These are phyloP conservation scores for Setaria viridis DNA, from an alignment of 202 grass and related monocot genomes.

Conservation along the genomic window DNA sequence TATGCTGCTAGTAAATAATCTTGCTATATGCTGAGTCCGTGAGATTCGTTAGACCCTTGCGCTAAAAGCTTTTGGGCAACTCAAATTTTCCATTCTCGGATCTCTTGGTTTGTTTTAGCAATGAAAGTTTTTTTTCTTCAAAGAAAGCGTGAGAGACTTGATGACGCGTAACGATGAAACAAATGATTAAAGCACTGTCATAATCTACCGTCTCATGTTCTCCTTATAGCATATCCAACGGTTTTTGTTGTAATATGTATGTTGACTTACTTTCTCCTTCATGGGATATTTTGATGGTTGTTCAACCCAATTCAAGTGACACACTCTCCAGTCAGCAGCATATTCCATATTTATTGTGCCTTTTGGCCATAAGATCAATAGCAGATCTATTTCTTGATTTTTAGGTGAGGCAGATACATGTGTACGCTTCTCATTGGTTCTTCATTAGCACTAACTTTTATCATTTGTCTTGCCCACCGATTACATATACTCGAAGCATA, in stretches of 20 bases:
- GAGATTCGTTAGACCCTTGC: background rate
- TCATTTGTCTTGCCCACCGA: background rate
- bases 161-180: background rate
- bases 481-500: background rate
- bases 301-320: background rate
- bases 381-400: background rate
- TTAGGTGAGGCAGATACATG: background rate
- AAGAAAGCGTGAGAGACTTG: background rate
- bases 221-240: background rate
- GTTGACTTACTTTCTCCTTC: background rate
- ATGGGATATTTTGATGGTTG: background rate
- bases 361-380: background rate
- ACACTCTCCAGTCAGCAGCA: background rate
- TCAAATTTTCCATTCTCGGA: background rate
- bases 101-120: background rate
- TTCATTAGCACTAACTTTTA: background rate
- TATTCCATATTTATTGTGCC: background rate
- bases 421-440: background rate
- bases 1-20: background rate
- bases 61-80: background rate
- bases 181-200: background rate
- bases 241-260: background rate
- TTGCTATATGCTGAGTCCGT: background rate
- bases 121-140: background rate
- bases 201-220: background rate